A percentile compares a stretch with the other conserved stretches of the same genome.
Conservation (phyloP, 2,329 filamentous ascomycete genomes). For the Calcarisporium arbuscula region DNA sequence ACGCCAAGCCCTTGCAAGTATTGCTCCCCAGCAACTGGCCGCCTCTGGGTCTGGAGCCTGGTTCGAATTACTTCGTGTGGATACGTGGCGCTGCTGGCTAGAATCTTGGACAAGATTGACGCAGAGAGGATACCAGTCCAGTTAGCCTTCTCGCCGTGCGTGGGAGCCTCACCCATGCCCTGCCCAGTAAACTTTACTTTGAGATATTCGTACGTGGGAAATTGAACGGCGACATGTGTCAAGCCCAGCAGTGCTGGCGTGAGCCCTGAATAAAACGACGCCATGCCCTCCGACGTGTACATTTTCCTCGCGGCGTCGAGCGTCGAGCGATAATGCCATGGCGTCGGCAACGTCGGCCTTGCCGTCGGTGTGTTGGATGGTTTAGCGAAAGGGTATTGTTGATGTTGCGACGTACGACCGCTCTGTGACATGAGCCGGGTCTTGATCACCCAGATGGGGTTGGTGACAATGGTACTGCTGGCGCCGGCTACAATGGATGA, state of each 20-base stretch:
- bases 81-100: conserved; percentile 92
- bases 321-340: conserved; percentile 88
- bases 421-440: conserved; percentile 95
- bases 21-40: conserved; percentile 53
- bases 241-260: conserved; percentile 87
- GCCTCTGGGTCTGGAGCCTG: conserved; percentile 85
- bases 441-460: conserved; percentile 99
- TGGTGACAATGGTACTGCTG: conserved; percentile 89
- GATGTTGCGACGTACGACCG: conserved; percentile 38
- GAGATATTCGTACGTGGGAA: conserved; percentile 90
- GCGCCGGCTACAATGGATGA: conserved; percentile 87
- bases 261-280: conserved; percentile 91
- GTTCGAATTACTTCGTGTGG: conserved; percentile 96
- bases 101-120: conserved; percentile 88
- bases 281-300: conserved; percentile 83
- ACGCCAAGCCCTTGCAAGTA: conserved; percentile 45
- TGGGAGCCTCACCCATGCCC: conserved; percentile 65
- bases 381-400: conserved; percentile 39
- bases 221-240: conserved; percentile 94
- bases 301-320: conserved; percentile 91
- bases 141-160: conserved; percentile 46
- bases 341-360: conserved; percentile 52
- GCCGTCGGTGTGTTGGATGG: conserved; percentile 48
- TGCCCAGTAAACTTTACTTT: conserved; percentile 86
- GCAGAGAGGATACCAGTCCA: conserved; percentile 81